Evolutionary conservation across 352 stramenopile genomes (phyloP), one percentile per base, ranked within the genome.

Genomic region (Phytophthora macrochlamydospora): DNA sequence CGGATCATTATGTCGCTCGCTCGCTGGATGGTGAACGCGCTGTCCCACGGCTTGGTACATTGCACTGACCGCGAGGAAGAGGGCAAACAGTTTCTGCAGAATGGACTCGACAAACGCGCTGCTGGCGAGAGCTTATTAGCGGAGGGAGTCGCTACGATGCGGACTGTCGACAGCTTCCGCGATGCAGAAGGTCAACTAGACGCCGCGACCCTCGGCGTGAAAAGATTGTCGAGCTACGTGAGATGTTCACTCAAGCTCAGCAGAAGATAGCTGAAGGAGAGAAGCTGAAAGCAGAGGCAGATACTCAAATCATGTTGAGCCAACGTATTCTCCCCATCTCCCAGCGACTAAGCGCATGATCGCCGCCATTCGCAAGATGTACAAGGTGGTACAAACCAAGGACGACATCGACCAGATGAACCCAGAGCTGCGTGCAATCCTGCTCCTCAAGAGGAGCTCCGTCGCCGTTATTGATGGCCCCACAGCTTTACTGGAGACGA

Each of bases 371-470:
- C 71, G 72, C 9, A 70, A 63, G 38, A 82, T 89, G 59, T 83
- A 89, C 73, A 79, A 80, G 32, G 62, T 89, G 12, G 81, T 89
- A 32, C 76, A 88, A 63, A 90, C 79, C 11, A 91, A 91, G 51
- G 79, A 91, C 32, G 83, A 84, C 62, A 91, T 91, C 42, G 79
- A 91, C 57, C 71, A 85, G 48, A 87, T 89, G 79, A 73, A 72
- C 32, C 75, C 72, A 4, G 76, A 88, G 52, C 38, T 88, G 29
- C 72, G 75, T 13, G 71, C 71, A 13, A 76, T 83, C 35, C 24
- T 86, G 7, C 51, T 79, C 7, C 56, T 75, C 50, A 72, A 79
- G 58, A 75, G 71, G 46, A 65, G 50, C 13, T 49, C 35, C 28
- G 46, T 7, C 46, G 14, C 29, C 7, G 18, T 42, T 32, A n/a